These are phyloP conservation scores for Pyracantha coccinea DNA, from an alignment of 331 rosid species.

Conservation along the genomic window DNA sequence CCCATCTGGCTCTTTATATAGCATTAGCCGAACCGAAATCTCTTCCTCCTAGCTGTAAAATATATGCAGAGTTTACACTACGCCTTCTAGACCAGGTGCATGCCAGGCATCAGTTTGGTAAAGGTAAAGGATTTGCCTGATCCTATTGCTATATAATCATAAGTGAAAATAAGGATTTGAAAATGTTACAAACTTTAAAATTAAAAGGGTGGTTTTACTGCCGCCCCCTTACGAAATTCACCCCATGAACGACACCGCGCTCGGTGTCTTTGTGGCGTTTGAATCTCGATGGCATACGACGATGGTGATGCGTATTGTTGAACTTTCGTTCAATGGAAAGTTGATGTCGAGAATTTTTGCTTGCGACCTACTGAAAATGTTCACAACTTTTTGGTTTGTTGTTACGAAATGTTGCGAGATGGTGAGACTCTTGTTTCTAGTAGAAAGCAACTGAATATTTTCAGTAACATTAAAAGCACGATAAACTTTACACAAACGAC, in stretches of 20 bases:
- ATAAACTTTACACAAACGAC: too few species aligned
- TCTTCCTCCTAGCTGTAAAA: slow-evolving; percentile 30
- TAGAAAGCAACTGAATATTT: background rate
- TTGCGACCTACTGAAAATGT: background rate
- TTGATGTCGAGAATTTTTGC: background rate
- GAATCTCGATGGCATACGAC: background rate
- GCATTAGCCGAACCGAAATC: slow-evolving; percentile 32
- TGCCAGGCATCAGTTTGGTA: too few species aligned
- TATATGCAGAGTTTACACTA: slow-evolving; percentile 35
- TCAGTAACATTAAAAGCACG: too few species aligned
- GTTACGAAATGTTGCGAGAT: too few species aligned
- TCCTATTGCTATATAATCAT: background rate
- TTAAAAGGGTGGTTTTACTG: background rate
- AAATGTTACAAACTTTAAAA: background rate
- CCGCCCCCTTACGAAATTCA: background rate
- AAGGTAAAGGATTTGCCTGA: slow-evolving; percentile 23
- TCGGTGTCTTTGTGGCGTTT: background rate
- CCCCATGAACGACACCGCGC: background rate
- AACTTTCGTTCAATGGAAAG: background rate
- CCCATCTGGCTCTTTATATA: slow-evolving; percentile 34
- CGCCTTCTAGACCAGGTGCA: slow-evolving; percentile 26
- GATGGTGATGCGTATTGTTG: background rate
- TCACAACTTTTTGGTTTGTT: too few species aligned
- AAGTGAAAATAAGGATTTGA: background rate
- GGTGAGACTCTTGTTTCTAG: background rate